Evolutionary conservation across 768 basidiomycete species (phyloP), one percentile per base, ranked within the genome.

Genomic region (Tylopilus intermedius): DNA sequence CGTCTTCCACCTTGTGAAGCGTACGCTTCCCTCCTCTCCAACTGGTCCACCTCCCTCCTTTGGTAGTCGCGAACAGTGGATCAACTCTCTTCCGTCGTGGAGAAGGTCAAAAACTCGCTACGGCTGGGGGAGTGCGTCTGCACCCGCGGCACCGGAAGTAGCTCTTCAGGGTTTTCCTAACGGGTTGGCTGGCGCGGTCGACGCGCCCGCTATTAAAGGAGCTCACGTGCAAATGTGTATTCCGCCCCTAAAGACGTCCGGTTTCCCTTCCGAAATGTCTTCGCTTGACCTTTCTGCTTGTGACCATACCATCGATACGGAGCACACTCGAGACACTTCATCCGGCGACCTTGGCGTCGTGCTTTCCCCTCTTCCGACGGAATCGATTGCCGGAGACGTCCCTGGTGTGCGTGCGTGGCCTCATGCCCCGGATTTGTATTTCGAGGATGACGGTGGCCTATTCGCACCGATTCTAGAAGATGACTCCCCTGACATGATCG

Each of bases 151-250:
- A 2, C 35, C 50, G 14, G 24, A 21, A n/a, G 47, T 47, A 40
- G 64, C 60, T 50, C 67, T 66, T 59, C 80, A 76, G 83, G 77
- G 72, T 86, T 87, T 87, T 88, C 64, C 68, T 54, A 70, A 68
- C 71, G 86, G 86, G 86, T 88, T 88, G 81, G 76, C 79, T 70
- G 74, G 71, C 74, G 83, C 86, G 84, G 82, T 68, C 68, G 80
- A 86, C 87, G 84, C 84, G 74, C 68, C 78, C 65, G 84, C 81
- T 74, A 88, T 86, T 86, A 88, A 89, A 87, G 87, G 87, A 82
- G 66, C 78, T 71, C 84, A 74, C 83, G 85, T 84, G 80, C 77
- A 88, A 80, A 83, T 84, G 82, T 83, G 84, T 76, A 78, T 83
- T 83, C 85, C 86, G 85, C 88, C 88, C 87, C 71, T 70, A 59